These are phyloP conservation scores for Cinnamomum chago DNA, from an alignment of 164 flowering plant genomes.

Conservation along the genomic window DNA sequence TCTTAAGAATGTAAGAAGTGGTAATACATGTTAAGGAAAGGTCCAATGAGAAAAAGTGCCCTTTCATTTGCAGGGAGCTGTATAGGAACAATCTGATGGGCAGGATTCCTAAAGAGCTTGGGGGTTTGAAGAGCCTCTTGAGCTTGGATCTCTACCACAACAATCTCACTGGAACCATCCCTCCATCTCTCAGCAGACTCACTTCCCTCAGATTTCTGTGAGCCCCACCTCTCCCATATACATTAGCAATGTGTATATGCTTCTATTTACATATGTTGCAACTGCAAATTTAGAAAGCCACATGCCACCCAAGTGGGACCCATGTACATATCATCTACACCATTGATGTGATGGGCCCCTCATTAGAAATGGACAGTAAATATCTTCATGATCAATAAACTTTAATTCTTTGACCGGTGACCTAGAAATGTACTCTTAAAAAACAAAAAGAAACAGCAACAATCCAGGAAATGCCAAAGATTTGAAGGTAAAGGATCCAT, in stretches of 20 bases:
- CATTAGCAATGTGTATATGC: background rate
- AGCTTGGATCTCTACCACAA: slow-evolving; percentile 76
- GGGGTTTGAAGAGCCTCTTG: slow-evolving; percentile 52
- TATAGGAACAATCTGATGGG: slow-evolving; percentile 70
- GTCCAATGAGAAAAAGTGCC: background rate
- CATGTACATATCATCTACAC: no score
- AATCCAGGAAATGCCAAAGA: no score
- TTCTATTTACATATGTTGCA: background rate
- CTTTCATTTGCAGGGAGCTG: slow-evolving; percentile 47
- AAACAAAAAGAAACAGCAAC: no score
- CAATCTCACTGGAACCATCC: slow-evolving; percentile 68
- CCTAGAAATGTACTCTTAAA: no score
- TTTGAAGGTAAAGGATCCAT: no score
- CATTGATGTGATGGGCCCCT: no score
- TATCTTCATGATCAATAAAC: no score
- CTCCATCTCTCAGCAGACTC: slow-evolving; percentile 57
- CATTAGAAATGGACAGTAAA: no score
- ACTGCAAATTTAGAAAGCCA: background rate
- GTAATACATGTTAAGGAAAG: no score
- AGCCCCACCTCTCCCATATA: slow-evolving; percentile 9
- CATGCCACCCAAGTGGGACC: no score
- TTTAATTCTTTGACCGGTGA: no score
- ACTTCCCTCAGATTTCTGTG: slow-evolving; percentile 61
- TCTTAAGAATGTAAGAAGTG: background rate
- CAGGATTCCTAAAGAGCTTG: slow-evolving; percentile 59